A percentile compares a stretch with the other conserved stretches of the same genome.
Evolutionary conservation across 2,329 filamentous ascomycete species (phyloP).

Genomic region (Cytospora schulzeri): DNA sequence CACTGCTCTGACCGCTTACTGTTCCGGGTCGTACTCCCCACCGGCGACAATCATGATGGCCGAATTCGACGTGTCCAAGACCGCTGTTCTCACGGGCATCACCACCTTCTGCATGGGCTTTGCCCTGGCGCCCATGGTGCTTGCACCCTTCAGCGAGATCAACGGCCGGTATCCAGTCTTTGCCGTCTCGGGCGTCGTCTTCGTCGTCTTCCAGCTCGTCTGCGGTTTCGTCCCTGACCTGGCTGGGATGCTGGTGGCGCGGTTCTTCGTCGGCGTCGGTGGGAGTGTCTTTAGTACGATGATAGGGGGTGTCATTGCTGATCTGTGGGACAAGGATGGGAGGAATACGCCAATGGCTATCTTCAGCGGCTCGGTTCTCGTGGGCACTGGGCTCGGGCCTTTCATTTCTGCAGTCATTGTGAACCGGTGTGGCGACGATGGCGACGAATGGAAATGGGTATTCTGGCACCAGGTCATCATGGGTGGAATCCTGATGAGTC

Average conservation of each 20-base stretch:
- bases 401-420: conserved; percentile 71
- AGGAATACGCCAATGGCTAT: conserved; percentile 89
- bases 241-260: conserved; percentile 72
- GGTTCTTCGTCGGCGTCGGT: conserved; percentile 78
- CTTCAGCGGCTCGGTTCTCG: conserved; percentile 77
- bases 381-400: conserved; percentile 80
- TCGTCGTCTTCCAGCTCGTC: conserved; percentile 69
- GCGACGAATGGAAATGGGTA: conserved; percentile 73
- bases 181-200: conserved; percentile 70
- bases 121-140: conserved; percentile 79
- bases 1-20: conserved; percentile 77
- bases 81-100: conserved; percentile 74
- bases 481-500: conserved; percentile 62
- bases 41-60: conserved; percentile 64
- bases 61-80: conserved; percentile 65
- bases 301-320: conserved; percentile 88
- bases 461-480: conserved; percentile 84
- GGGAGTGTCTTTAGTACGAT: conserved; percentile 82
- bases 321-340: conserved; percentile 77
- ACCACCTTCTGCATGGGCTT: conserved; percentile 84
- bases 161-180: conserved; percentile 87
- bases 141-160: conserved; percentile 86
- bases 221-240: conserved; percentile 72
- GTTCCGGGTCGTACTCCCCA: conserved; percentile 78
- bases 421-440: conserved; percentile 49